Evolutionary conservation across 2,329 filamentous ascomycete species (phyloP).

Genomic region (Aspergillus quadricinctus): DNA sequence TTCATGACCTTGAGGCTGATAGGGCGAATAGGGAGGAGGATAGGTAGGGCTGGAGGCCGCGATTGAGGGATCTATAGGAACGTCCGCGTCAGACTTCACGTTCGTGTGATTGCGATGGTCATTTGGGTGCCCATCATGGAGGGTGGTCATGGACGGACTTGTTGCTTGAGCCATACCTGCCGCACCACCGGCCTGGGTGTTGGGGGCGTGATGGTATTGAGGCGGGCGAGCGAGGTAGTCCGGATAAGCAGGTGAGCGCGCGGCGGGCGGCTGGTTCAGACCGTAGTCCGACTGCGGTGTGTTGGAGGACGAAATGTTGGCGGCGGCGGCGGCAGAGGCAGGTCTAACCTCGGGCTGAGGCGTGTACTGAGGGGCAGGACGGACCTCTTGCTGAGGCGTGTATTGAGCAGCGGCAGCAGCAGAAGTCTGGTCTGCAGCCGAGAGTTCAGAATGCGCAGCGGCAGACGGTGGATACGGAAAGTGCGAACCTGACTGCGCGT

Average conservation of each 20-base stretch:
- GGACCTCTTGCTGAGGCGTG: conserved; percentile 36
- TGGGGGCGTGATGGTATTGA: conserved; percentile 69
- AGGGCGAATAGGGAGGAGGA: conserved; percentile 80
- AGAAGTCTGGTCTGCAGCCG: conserved; percentile 85
- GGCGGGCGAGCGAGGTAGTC: conserved; percentile 75
- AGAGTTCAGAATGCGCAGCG: conserved; percentile 73
- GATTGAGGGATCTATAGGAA: conserved; percentile 99
- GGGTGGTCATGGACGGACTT: conserved; percentile 86
- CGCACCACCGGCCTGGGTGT: conserved; percentile 67
- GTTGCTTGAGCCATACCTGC: conserved; percentile 97
- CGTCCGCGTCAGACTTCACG: conserved; percentile 90
- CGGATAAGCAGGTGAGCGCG: conserved; percentile 78
- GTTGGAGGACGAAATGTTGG: conserved; percentile 69
- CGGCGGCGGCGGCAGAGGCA: conserved; percentile 16
- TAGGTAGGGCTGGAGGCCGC: conserved; percentile 90
- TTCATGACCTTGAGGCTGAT: conserved; percentile 75
- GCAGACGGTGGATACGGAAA: conserved; percentile 50
- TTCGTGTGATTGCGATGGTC: conserved; percentile 64
- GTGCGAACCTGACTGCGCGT: conserved; percentile 84
- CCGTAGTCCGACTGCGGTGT: conserved; percentile 89
- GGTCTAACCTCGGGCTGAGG: conserved; percentile 75
- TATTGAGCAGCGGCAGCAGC: conserved; percentile 56
- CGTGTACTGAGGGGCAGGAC: conserved; percentile 63
- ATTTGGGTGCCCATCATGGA: conserved; percentile 71
- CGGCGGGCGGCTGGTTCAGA: conserved; percentile 66